Conservation (phyloP, 1,284 basidiomycete genomes). For the Leccinum insolens region DNA sequence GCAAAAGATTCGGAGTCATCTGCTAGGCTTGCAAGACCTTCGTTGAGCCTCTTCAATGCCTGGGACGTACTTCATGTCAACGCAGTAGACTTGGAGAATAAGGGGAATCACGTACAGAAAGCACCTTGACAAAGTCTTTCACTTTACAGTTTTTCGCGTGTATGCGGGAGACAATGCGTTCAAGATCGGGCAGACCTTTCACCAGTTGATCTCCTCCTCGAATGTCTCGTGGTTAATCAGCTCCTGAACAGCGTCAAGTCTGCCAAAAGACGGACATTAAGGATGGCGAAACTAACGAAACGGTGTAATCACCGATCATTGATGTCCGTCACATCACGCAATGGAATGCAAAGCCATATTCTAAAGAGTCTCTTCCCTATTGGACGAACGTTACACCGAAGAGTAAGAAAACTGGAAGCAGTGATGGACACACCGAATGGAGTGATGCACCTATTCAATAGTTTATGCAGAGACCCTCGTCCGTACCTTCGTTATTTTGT, state of each 20-base stretch:
- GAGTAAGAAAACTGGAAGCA: conserved; percentile 9
- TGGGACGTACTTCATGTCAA: conserved; percentile 34
- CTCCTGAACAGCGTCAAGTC: conserved; percentile 91
- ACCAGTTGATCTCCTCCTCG: conserved; percentile 74
- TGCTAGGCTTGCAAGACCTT: conserved; percentile 63
- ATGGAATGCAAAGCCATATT: conserved; percentile 91
- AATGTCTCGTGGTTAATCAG: conserved; percentile 80
- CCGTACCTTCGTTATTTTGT: conserved; percentile 88
- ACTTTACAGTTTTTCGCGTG: conserved; percentile 90
- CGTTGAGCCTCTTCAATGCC: conserved; percentile 78
- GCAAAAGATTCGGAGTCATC: conserved; percentile 73
- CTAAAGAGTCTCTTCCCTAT: conserved; percentile 90
- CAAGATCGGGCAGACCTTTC: conserved; percentile 88
- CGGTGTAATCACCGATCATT: conserved; percentile 71
- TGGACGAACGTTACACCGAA: conserved; percentile 16
- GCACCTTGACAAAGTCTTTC: conserved; percentile 82
- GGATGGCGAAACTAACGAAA: conserved; percentile 11
- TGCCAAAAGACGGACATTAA: conserved; percentile 36
- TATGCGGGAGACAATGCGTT: conserved; percentile 91
- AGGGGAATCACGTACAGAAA: conserved; percentile 54
- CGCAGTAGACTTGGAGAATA: not conserved
- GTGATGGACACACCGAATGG: conserved; percentile 71
- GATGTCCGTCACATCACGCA: conserved; percentile 81
- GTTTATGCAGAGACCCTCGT: conserved; percentile 86
- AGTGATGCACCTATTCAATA: conserved; percentile 85